These are phyloP conservation scores for Mortierella sp. DNA, from an alignment of 371 early-diverging fungal species.

Conservation along the genomic window DNA sequence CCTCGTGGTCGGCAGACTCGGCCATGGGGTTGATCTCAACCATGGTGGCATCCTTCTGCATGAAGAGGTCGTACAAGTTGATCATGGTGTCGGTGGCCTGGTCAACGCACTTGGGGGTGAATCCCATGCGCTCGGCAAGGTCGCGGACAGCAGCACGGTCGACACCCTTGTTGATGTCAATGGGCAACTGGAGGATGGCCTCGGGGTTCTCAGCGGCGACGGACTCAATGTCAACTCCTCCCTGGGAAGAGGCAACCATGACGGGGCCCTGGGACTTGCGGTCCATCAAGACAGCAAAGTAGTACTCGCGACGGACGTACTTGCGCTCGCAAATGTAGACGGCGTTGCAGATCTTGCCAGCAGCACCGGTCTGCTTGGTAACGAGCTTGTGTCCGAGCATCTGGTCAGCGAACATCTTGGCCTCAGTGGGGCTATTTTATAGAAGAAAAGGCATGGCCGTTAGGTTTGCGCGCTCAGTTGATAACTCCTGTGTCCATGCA, in stretches of 20 bases:
- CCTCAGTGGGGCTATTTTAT: conserved; percentile 84
- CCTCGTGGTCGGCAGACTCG: conserved; percentile 90
- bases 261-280: conserved; percentile 96
- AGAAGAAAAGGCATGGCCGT: conserved; percentile 4
- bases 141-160: conserved; percentile 73
- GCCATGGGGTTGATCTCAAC: conserved; percentile 99
- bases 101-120: conserved; percentile 84
- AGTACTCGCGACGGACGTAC: conserved; percentile 96
- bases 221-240: conserved; percentile 98
- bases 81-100: conserved; percentile 92
- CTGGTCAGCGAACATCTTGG: conserved; percentile 89
- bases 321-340: conserved; percentile 97
- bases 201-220: conserved; percentile 96
- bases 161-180: conserved; percentile 81
- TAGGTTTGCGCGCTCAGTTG: not conserved
- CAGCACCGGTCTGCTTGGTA: conserved; percentile 98
- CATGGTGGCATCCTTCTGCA: conserved; percentile 97
- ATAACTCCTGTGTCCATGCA: not conserved
- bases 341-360: conserved; percentile 94
- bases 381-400: conserved; percentile 98
- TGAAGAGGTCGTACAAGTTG: conserved; percentile 95
- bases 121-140: conserved; percentile 88
- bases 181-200: conserved; percentile 88
- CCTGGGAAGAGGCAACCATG: conserved; percentile 95
- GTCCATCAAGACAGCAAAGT: conserved; percentile 98